These are phyloP conservation scores for Pseudoneurospora amorphoporcata DNA, from an alignment of 495 filamentous ascomycete genomes.

Conservation along the genomic window DNA sequence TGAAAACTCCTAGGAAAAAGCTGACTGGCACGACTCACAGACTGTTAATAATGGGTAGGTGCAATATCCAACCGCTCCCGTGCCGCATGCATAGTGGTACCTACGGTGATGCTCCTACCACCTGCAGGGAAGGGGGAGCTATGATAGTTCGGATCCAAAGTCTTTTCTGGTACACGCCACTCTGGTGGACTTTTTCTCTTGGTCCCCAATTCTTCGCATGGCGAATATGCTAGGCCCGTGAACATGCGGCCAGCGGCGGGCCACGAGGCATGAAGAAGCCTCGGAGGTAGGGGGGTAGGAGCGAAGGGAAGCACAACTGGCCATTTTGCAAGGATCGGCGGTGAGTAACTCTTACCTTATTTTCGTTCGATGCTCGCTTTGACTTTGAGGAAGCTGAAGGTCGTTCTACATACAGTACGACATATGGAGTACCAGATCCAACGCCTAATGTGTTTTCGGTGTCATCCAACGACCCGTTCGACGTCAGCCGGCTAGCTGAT, in stretches of 20 bases:
- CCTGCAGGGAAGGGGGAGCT: neutral
- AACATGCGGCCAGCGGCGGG: neutral
- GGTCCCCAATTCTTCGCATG: neutral
- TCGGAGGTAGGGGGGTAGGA: neutral
- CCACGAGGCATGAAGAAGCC: neutral
- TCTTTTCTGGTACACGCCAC: neutral
- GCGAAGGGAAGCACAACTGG: neutral
- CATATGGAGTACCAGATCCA: neutral
- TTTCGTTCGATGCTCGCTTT: neutral
- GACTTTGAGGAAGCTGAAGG: neutral
- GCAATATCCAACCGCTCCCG: neutral
- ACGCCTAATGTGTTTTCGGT: neutral
- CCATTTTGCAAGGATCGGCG: neutral
- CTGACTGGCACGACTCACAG: neutral
- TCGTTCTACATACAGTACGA: neutral
- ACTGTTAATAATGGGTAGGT: neutral
- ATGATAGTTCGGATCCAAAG: neutral
- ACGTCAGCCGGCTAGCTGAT: neutral
- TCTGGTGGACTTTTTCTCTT: neutral
- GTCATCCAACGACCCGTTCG: neutral
- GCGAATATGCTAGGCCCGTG: neutral
- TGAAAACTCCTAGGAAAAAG: neutral
- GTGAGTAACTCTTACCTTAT: neutral
- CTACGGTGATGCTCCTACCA: neutral
- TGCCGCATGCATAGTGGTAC: neutral